A percentile compares a stretch with the other conserved stretches of the same genome.
Evolutionary conservation across 768 basidiomycete species (phyloP).

Genomic region (Clitopilus hobsonii): DNA sequence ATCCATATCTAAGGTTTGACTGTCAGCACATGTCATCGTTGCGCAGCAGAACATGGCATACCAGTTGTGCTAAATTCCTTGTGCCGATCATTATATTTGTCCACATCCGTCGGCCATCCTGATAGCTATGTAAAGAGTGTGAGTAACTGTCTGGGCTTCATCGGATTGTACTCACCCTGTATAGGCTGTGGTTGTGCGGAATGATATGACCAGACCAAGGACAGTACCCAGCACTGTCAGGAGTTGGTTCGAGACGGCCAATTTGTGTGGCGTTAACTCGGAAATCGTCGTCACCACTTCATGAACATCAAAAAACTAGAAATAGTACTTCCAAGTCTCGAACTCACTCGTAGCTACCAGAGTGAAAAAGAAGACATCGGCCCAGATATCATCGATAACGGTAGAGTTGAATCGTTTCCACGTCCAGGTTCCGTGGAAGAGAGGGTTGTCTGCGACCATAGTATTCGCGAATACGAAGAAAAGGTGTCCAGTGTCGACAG

Average conservation of each 20-base stretch:
- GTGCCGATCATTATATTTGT: conserved; percentile 52
- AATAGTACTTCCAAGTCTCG: background rate
- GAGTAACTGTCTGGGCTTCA: background rate
- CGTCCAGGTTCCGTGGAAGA: conserved; percentile 43
- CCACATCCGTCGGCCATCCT: conserved; percentile 71
- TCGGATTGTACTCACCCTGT: conserved; percentile 38
- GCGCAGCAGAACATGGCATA: conserved; percentile 21
- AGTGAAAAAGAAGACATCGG: conserved; percentile 57
- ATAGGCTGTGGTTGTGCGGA: conserved; percentile 69
- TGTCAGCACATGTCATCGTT: background rate
- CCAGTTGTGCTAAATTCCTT: conserved; percentile 55
- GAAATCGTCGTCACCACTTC: conserved; percentile 58
- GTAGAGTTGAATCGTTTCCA: conserved; percentile 50
- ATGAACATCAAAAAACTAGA: background rate
- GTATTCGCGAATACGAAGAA: no score
- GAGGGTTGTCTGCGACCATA: conserved; percentile 43
- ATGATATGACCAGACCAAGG: conserved; percentile 67
- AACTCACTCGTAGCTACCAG: conserved; percentile 48
- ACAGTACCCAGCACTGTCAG: conserved; percentile 73
- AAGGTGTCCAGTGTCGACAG: no score
- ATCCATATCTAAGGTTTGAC: conserved; percentile 42
- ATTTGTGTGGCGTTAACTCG: conserved; percentile 37
- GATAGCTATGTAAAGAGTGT: conserved; percentile 37
- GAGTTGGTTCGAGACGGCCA: conserved; percentile 50
- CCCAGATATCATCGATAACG: conserved; percentile 63